Conservation (phyloP, 345 rosid species). For the Boechera divaricarpa region DNA sequence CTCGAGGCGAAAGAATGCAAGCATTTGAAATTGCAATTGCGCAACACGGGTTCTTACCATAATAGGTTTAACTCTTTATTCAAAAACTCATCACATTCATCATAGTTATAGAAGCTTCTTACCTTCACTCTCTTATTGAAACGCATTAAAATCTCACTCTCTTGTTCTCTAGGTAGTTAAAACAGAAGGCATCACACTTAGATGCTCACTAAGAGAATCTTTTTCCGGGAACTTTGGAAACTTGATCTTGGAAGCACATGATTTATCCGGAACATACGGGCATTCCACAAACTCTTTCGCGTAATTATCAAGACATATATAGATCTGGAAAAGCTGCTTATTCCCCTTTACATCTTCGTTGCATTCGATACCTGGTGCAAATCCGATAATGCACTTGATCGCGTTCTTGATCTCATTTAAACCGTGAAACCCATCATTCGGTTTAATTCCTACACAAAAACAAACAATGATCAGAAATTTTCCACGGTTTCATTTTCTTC, state of each 20-base stretch:
- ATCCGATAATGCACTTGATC: constrained; percentile 54
- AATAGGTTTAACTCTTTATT: constrained; percentile 40
- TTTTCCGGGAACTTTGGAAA: constrained; percentile 56
- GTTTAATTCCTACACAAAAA: constrained; percentile 58
- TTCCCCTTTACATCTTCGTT: constrained; percentile 57
- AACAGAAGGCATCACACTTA: constrained; percentile 28
- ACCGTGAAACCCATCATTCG: constrained; percentile 60
- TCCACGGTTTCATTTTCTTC: not conserved
- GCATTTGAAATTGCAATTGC: constrained; percentile 81
- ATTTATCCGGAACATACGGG: constrained; percentile 52
- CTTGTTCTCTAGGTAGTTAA: constrained; percentile 26
- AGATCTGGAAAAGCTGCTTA: constrained; percentile 72
- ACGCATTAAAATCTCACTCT: not conserved
- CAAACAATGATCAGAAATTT: not conserved
- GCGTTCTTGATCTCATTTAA: constrained; percentile 60
- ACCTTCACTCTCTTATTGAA: constrained; percentile 28
- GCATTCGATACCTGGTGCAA: constrained; percentile 68
- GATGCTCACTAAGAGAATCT: constrained; percentile 11
- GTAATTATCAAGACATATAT: constrained; percentile 65
- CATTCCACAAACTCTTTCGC: constrained; percentile 70
- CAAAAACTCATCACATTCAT: constrained; percentile 10
- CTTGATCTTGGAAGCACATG: constrained; percentile 63
- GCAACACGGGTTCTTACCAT: constrained; percentile 71
- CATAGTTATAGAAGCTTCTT: constrained; percentile 8
- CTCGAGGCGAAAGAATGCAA: constrained; percentile 75